Percentiles rank a stretch among this genome's conserved stretches.
Evolutionary conservation across 2,329 filamentous ascomycete genomes (phyloP).

Genomic region (Fusarium protoensiforme): DNA sequence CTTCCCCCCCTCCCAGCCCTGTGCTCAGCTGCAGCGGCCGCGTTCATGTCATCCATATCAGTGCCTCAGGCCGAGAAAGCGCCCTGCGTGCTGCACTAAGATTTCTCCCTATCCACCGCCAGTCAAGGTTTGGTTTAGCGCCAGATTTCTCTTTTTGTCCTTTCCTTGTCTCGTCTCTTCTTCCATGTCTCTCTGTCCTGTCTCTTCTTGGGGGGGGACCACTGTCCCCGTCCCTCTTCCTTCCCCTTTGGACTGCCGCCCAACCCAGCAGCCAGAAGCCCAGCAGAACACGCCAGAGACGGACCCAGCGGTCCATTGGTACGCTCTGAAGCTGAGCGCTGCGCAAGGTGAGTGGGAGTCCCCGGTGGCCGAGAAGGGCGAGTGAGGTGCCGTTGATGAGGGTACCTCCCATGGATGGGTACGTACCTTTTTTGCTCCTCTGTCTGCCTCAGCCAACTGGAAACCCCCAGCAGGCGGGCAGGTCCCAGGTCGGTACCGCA

Average conservation of each 20-base stretch:
- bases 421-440: constrained; percentile 41
- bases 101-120: constrained; percentile 49
- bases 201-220: constrained; percentile 36
- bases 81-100: constrained; percentile 45
- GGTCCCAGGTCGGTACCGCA: constrained; percentile 42
- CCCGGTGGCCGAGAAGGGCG: constrained; percentile 28
- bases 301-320: constrained; percentile 35
- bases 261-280: constrained; percentile 28
- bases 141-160: constrained; percentile 40
- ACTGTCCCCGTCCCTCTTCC: constrained; percentile 26
- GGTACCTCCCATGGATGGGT: constrained; percentile 26
- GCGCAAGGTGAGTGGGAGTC: constrained; percentile 23
- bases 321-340: constrained; percentile 23
- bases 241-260: constrained; percentile 18
- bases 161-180: constrained; percentile 39
- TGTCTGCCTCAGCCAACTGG: constrained; percentile 40
- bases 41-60: constrained; percentile 27
- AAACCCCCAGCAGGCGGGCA: constrained; percentile 35
- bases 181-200: constrained; percentile 39
- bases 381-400: constrained; percentile 37
- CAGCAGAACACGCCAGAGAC: constrained; percentile 27
- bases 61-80: constrained; percentile 42
- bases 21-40: constrained; percentile 34
- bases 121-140: constrained; percentile 51
- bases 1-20: constrained; percentile 25